These are phyloP conservation scores for Boletus pseudo-olivaceus DNA, from an alignment of 768 basidiomycete species.

Conservation along the genomic window DNA sequence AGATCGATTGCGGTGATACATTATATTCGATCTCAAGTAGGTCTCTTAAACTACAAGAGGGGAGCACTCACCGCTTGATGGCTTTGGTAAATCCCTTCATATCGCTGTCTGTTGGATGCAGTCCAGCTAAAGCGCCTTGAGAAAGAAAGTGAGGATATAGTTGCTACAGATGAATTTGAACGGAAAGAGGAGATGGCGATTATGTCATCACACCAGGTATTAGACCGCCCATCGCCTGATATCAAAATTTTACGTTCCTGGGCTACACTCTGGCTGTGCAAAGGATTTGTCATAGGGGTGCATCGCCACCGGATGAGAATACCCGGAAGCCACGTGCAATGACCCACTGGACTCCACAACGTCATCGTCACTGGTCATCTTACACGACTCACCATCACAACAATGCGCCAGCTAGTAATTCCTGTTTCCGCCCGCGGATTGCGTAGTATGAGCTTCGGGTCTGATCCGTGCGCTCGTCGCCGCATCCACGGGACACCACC, in stretches of 20 bases:
- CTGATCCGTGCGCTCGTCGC: slow-evolving; percentile 11
- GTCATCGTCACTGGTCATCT: too few species aligned
- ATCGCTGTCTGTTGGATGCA: slow-evolving; percentile 10
- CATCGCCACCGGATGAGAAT: neutral
- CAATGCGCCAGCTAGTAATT: neutral
- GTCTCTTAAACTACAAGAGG: neutral
- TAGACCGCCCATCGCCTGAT: too few species aligned
- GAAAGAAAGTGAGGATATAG: neutral
- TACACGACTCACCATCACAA: neutral
- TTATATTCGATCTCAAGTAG: neutral
- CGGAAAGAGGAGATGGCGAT: slow-evolving; percentile 5
- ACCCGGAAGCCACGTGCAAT: too few species aligned
- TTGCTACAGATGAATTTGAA: neutral
- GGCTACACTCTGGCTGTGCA: too few species aligned
- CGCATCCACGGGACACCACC: slow-evolving; percentile 31
- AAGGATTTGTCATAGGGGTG: neutral
- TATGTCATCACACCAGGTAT: slow-evolving; percentile 21
- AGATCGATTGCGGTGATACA: slow-evolving; percentile 5
- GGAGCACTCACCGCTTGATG: slow-evolving; percentile 58
- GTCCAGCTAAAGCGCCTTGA: neutral
- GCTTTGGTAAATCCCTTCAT: slow-evolving; percentile 88
- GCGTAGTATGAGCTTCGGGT: neutral
- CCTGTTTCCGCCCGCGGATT: neutral
- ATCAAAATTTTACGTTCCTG: too few species aligned
- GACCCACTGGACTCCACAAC: neutral